phyloP scores from a whole-genome alignment of 2,329 filamentous ascomycete genomes.

The Trichoderma citrinoviride region DNA sequence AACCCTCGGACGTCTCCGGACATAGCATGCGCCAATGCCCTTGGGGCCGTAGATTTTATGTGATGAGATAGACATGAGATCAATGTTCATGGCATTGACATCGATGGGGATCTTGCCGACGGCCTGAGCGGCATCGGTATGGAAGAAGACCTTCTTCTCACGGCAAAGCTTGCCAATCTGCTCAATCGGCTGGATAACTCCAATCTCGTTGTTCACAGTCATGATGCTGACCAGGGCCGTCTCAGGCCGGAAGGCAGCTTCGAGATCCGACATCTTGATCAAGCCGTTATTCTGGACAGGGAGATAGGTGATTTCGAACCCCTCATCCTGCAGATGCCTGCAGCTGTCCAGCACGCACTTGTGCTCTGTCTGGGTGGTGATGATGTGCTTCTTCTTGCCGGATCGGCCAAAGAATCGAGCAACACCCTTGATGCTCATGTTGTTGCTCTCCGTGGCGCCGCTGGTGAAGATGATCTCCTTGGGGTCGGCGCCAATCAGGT shows the following conservation, averaged over 20 bases:
- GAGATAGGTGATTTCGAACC: conserved; percentile 94
- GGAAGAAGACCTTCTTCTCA: conserved; percentile 93
- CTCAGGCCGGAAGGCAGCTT: conserved; percentile 85
- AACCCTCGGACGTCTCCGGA: conserved; percentile 87
- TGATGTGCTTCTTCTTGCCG: conserved; percentile 97
- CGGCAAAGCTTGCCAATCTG: conserved; percentile 92
- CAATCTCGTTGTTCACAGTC: conserved; percentile 99
- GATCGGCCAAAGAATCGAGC: conserved; percentile 89
- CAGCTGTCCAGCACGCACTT: conserved; percentile 99
- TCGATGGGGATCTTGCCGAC: conserved; percentile 98
- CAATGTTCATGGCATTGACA: conserved; percentile 96
- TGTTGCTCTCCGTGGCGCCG: conserved; percentile 97
- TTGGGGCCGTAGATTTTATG: conserved; percentile 99
- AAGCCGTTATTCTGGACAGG: conserved; percentile 87
- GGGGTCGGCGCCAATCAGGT: conserved; percentile 85
- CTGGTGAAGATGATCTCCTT: conserved; percentile 99
- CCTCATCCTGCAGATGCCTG: conserved; percentile 93
- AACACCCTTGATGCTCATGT: conserved; percentile 99
- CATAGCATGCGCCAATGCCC: conserved; percentile 94
- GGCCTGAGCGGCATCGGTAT: conserved; percentile 93
- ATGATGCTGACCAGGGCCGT: conserved; percentile 94
- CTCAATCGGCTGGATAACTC: conserved; percentile 94
- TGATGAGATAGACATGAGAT: conserved; percentile 97
- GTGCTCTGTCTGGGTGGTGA: conserved; percentile 96
- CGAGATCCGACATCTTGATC: conserved; percentile 76